Conservation (phyloP, 78 protist species). For the Isochrysis galbana region DNA sequence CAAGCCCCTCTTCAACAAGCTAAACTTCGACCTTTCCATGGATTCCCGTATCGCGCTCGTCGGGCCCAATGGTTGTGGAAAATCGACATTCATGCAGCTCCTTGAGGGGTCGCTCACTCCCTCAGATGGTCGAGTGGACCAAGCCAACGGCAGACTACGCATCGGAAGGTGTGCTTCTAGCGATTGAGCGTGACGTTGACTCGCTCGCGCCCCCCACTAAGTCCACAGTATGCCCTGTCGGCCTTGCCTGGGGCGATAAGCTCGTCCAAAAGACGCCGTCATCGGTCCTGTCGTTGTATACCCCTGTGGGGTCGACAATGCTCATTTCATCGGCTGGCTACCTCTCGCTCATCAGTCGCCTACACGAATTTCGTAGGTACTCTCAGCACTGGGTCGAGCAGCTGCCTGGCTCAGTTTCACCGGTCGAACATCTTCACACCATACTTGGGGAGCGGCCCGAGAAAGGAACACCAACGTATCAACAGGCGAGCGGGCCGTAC, state of each 20-base stretch:
- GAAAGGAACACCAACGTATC: background rate
- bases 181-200: no score
- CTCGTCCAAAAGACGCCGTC: no score
- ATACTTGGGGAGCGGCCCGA: background rate
- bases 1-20: background rate
- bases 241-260: no score
- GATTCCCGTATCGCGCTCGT: slow-evolving; percentile 29
- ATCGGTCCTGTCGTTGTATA: no score
- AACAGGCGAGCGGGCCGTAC: background rate
- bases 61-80: slow-evolving; percentile 45
- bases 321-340: no score
- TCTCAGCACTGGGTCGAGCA: slow-evolving; percentile 89
- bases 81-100: slow-evolving; percentile 53
- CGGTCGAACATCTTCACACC: slow-evolving; percentile 60
- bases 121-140: slow-evolving; percentile 50
- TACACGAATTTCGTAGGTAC: no score
- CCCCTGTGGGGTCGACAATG: no score
- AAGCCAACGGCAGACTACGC: slow-evolving; percentile 61
- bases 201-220: no score
- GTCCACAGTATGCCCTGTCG: no score
- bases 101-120: slow-evolving; percentile 81
- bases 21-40: background rate
- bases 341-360: no score
- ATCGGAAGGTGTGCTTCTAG: slow-evolving; percentile 75
- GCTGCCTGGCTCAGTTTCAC: slow-evolving; percentile 59